Percentiles rank a stretch among this genome's conserved stretches.
Conservation (phyloP, 1,139 yeast species). For the Pneumocystis wakefieldiae region DNA sequence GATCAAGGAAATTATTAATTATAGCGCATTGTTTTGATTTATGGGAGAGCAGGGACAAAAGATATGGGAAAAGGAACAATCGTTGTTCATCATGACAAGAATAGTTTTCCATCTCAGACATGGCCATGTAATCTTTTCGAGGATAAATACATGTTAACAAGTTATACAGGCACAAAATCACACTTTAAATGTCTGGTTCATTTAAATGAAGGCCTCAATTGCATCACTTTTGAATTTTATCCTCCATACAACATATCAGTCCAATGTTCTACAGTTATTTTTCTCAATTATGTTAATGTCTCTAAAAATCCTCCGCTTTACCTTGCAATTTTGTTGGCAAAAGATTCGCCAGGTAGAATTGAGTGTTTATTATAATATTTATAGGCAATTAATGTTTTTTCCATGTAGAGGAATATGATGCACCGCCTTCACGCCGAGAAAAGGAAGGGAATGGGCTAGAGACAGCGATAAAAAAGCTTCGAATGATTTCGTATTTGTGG, state of each 20-base stretch:
- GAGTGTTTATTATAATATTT: constrained; percentile 35
- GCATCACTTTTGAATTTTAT: neutral
- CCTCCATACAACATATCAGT: neutral
- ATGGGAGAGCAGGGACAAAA: neutral
- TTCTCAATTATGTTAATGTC: constrained; percentile 42
- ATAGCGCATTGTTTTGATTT: neutral
- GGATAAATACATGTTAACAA: neutral
- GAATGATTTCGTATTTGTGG: constrained; percentile 81
- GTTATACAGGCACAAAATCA: neutral
- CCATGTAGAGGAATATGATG: neutral
- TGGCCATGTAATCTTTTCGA: neutral
- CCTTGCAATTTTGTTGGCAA: constrained; percentile 59
- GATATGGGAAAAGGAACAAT: neutral
- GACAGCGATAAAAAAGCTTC: constrained; percentile 58
- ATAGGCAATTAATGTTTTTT: constrained; percentile 7
- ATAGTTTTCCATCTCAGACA: neutral
- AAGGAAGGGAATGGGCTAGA: constrained; percentile 57
- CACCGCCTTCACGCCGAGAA: constrained; percentile 12
- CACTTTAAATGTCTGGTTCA: neutral
- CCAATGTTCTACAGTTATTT: neutral
- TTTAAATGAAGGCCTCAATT: neutral
- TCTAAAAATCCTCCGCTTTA: constrained; percentile 65
- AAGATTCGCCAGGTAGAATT: constrained; percentile 55
- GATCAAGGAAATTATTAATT: neutral
- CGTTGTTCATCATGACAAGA: neutral